Evolutionary conservation across 768 basidiomycete genomes (phyloP).

Genomic region (Holtermanniella nyarrowii): DNA sequence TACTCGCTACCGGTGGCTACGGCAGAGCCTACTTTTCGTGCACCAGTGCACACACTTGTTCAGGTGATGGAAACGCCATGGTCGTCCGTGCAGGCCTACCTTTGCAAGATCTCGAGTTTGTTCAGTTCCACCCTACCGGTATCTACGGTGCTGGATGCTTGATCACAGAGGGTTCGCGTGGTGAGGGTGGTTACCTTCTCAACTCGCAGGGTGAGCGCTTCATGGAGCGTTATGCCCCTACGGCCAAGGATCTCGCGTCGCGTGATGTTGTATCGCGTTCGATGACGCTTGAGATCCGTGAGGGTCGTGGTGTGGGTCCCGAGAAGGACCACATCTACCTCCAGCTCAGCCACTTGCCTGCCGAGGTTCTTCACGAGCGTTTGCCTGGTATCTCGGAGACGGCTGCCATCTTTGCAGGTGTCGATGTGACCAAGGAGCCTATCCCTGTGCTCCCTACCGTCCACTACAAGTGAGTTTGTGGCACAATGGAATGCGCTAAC

Average conservation of each 20-base stretch:
- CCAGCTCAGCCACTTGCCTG: constrained; percentile 92
- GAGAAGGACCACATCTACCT: constrained; percentile 96
- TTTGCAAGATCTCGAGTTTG: constrained; percentile 93
- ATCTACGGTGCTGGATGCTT: constrained; percentile 99
- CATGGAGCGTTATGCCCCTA: constrained; percentile 99
- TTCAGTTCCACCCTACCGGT: constrained; percentile 99
- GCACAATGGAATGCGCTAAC: constrained; percentile 12
- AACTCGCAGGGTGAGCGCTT: constrained; percentile 99
- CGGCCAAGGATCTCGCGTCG: constrained; percentile 97
- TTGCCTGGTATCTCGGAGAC: constrained; percentile 99
- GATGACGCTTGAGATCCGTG: constrained; percentile 97
- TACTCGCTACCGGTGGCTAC: constrained; percentile 95
- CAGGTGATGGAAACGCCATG: constrained; percentile 98
- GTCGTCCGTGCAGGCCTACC: constrained; percentile 91
- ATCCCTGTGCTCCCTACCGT: constrained; percentile 98
- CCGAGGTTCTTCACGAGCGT: constrained; percentile 90
- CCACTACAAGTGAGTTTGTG: constrained; percentile 79
- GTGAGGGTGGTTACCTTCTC: constrained; percentile 95
- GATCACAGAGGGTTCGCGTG: constrained; percentile 99
- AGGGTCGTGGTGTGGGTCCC: constrained; percentile 96
- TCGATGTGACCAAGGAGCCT: constrained; percentile 98
- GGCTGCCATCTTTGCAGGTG: constrained; percentile 95
- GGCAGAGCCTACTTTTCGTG: constrained; percentile 94
- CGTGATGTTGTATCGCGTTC: constrained; percentile 98
- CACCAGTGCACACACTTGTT: constrained; percentile 97